Base-by-base conservation (phyloP, 129 eudicot genomes). In the Chrysanthemum lavandulifolium region DNA sequence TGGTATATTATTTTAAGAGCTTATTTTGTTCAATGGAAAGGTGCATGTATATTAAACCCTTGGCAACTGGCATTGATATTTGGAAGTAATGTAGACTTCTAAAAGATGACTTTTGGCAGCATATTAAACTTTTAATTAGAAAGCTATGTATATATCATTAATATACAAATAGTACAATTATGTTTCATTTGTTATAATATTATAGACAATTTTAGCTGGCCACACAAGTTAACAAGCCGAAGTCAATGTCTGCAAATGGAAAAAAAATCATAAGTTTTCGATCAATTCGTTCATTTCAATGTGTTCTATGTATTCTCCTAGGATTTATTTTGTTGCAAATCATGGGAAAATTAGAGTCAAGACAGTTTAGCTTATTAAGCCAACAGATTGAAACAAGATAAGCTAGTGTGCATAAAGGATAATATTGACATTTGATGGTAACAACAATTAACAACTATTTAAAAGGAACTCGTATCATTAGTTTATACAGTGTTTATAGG, bases 1-100 rank as follows among this genome's bases (percentile, higher is more conserved):
- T 86, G 12, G 55, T 67, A 12, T 58, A 4, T 54, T 21, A 6
- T 10, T 67, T 10, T 36, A 70, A 71, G 58, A 75, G 18, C 47
- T 40, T 40, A 57, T 33, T 60, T 65, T 36, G 29, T 25, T 21
- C 3, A 54, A 52, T 45, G 25, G 8, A 50, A 16, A 25, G 27
- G 14, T 73, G 48, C 61, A 63, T 29, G 54, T 54, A 53, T 15
- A 52, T 67, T 8, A 43, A 40, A 16, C 33, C 4, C 8, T 13
- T 27, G n/a, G 69, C 53, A 40, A 65, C 5, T 65, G 29, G 69
- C 13, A 65, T 43, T 65, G 48, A 43, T 61, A 25, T 16, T 27
- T 61, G 47, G 15, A 27, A 25, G 33, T 15, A 3, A 14, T 40
- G 50, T 62, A 13, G 69, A 64, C 27, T 43, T 65, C 16, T 36